Evolutionary conservation across 257 asterid genomes (phyloP).

Genomic region (Lantana camara): DNA sequence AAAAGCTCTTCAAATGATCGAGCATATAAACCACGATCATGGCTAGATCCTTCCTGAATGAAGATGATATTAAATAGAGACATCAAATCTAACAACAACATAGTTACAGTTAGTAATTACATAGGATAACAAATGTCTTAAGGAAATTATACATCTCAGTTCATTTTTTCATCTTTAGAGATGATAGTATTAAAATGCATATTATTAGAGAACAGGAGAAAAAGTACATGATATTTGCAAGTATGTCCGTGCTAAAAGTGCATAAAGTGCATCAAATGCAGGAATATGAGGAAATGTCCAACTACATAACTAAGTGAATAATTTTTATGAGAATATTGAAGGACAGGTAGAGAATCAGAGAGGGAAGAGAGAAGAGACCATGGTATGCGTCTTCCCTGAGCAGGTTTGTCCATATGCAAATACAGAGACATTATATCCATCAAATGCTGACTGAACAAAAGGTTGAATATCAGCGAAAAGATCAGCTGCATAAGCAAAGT

Average conservation of each 20-base stretch:
- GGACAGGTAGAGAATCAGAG: constrained; percentile 17
- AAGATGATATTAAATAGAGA: constrained; percentile 32
- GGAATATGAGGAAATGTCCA: constrained; percentile 14
- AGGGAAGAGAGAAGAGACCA: constrained; percentile 64
- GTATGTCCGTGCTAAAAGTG: too few relatives aligned
- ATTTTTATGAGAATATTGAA: constrained; percentile 18
- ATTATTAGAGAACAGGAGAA: not conserved
- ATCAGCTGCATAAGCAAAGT: constrained; percentile 68
- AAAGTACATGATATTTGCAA: constrained; percentile 2
- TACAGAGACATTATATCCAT: constrained; percentile 86
- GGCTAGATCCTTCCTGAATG: constrained; percentile 97
- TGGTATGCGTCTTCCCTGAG: constrained; percentile 92
- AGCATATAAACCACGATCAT: constrained; percentile 94
- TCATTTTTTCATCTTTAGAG: constrained; percentile 7
- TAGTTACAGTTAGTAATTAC: constrained; percentile 10
- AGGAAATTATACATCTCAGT: constrained; percentile 11
- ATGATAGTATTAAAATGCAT: not conserved
- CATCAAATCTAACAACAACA: constrained; percentile 5
- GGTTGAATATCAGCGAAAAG: constrained; percentile 94
- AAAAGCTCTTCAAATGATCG: constrained; percentile 98
- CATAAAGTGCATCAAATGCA: constrained; percentile 18
- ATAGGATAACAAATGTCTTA: constrained; percentile 9
- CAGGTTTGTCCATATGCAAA: constrained; percentile 87
- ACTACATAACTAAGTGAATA: constrained; percentile 7
- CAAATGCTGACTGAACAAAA: constrained; percentile 98